Base-by-base conservation (phyloP, 176 grass and related monocot species). In the Chrysopogon serrulatus region DNA sequence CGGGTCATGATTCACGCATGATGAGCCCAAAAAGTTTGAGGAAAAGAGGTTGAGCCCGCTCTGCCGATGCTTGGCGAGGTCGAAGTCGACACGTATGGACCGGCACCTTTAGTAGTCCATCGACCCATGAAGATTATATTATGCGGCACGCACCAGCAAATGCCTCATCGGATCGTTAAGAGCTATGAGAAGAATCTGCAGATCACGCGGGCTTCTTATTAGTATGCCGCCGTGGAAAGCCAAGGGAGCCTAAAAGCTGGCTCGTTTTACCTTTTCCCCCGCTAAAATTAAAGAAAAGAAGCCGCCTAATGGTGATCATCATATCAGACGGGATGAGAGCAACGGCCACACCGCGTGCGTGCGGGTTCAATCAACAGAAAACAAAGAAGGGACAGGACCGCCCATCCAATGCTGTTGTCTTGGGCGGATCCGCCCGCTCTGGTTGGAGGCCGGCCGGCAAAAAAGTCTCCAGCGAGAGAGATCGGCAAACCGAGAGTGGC, bases 81-180 rank as follows among this genome's bases (percentile, higher is more conserved):
- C 51, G 53, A 51, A 26, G 18, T 88, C 41, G 86, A 88, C 80
- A 78, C 32, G 80, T 7, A 26, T 24, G 32, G 43, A n/a, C 0
- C 18, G 40, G 56, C 75, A 19, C 21, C 78, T 6, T 56, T 80
- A 56, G 59, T 48, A 42, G 18, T 47, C 71, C 57, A 62, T 62
- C 39, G 9, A 7, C 39, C 59, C 13, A 15, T 1, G 27, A 30
- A 39, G 9, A 2, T 44, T 10, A 10, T 23, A 44, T 77, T n/a
- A 59, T 44, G 48, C 48, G 31, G 6, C 4, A 26, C 23, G 16
- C 76, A 85, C 39, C 21, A 62, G 23, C 21, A n/a, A n/a, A 43
- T 61, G 28, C 48, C 68, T 57, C 34, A 86, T 43, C 77, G 37
- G 54, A 57, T 61, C 57, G 49, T 81, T 36, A 44, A 12, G 69